phyloP scores from a whole-genome alignment of 108 stramenopile genomes.

The Skeletonema tropicum region DNA sequence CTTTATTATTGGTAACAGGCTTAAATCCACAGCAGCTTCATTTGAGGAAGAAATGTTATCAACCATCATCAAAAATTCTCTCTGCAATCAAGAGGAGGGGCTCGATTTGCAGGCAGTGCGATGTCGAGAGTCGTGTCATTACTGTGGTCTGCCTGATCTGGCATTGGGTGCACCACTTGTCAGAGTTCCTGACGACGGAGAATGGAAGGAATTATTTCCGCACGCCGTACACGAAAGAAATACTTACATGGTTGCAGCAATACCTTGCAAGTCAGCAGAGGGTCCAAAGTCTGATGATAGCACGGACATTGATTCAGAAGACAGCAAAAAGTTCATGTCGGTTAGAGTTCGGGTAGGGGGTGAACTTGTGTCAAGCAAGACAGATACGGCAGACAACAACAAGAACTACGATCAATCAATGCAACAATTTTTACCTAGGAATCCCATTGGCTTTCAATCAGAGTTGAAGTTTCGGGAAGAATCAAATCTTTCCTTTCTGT shows the following conservation, averaged over 20 bases:
- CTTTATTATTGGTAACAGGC: constrained; percentile 65
- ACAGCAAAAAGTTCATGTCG: constrained; percentile 43
- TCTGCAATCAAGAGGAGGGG: constrained; percentile 57
- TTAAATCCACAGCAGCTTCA: constrained; percentile 72
- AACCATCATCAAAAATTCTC: constrained; percentile 59
- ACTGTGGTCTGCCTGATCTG: constrained; percentile 78
- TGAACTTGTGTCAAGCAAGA: constrained; percentile 61
- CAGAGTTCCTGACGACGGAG: constrained; percentile 70
- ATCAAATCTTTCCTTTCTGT: constrained; percentile 63
- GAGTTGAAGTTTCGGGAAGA: constrained; percentile 68
- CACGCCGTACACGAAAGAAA: constrained; percentile 52
- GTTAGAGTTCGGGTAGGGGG: constrained; percentile 75
- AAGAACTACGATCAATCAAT: constrained; percentile 63
- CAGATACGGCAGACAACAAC: constrained; percentile 35
- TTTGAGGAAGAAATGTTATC: constrained; percentile 81
- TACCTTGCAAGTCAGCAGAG: constrained; percentile 5
- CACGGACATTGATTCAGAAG: not conserved
- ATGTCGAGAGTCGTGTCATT: constrained; percentile 69
- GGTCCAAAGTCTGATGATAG: constrained; percentile 3
- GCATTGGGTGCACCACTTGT: constrained; percentile 79
- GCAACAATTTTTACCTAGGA: constrained; percentile 74
- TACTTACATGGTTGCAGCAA: constrained; percentile 67
- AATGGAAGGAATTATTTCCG: constrained; percentile 78
- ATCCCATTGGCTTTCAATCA: constrained; percentile 68
- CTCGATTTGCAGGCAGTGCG: constrained; percentile 57